These are phyloP conservation scores for Ogataea nonfermentans DNA, from an alignment of 805 yeast species.

Conservation along the genomic window DNA sequence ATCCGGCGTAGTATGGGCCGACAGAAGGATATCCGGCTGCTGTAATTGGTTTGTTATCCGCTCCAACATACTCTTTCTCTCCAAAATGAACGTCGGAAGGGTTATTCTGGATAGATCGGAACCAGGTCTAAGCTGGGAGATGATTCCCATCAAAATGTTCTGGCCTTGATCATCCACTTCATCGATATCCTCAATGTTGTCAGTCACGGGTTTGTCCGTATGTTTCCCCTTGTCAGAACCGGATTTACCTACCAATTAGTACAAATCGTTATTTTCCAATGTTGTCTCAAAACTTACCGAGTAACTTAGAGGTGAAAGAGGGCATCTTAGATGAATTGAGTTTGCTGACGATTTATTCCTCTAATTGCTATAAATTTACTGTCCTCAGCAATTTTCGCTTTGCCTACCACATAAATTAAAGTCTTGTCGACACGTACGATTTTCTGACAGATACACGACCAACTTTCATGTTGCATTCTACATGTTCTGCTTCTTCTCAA, in stretches of 20 bases:
- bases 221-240: conserved; percentile 21
- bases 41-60: conserved; percentile 86
- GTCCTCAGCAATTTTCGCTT: conserved; percentile 5
- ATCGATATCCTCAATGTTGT: conserved; percentile 70
- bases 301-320: conserved; percentile 26
- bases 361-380: background rate
- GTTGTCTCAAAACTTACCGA: conserved; percentile 21
- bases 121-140: conserved; percentile 90
- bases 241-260: conserved; percentile 19
- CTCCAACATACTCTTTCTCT: conserved; percentile 94
- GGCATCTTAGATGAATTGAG: conserved; percentile 21
- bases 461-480: conserved; percentile 2
- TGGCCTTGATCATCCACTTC: conserved; percentile 91
- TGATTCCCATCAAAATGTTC: conserved; percentile 80
- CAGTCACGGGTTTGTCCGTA: conserved; percentile 16
- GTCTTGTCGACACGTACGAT: conserved; percentile 4
- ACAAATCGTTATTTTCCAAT: background rate
- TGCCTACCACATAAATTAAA: background rate
- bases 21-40: conserved; percentile 70
- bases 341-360: background rate
- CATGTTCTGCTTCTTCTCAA: background rate
- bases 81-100: conserved; percentile 90
- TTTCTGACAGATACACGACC: conserved; percentile 5
- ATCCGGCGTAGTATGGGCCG: conserved; percentile 61
- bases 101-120: conserved; percentile 88